Evolutionary conservation across 371 early-diverging fungal species (phyloP), one percentile per base, ranked within the genome.

Genomic region (Blakeslea trispora): DNA sequence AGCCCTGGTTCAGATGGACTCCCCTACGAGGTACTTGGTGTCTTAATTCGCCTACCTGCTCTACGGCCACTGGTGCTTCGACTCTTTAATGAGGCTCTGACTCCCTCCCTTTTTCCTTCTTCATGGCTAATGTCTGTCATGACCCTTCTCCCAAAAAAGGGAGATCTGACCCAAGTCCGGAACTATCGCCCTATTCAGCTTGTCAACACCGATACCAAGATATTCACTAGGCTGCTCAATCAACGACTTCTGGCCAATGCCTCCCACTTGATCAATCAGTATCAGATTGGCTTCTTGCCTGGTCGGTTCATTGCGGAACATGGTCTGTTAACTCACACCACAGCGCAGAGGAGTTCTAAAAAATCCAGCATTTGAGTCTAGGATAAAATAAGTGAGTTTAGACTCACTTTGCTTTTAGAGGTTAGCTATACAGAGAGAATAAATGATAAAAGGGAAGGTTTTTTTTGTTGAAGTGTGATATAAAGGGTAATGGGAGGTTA

Each of bases 131-230:
- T 34, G 0, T 63, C 69, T 17, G n/a, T 17, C 34, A 62, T 69
- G 59, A 43, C 50, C 19, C 23, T 65, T 0, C 55, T 65, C 1
- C 55, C 39, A 45, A 69, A 69, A 43, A 63, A 56, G 34, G 70
- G 65, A 3, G 61, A 62, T 15, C 5, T 55, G 5, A 11, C 31
- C n/a, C 39, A 15, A 3, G 21, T 65, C 5, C 21, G 32, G 1
- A 65, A 60, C 50, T 70, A 64, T 56, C 21, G 63, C 6, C 66
- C 66, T 5, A 57, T 70, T 1, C 55, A 45, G 10, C 32, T 58
- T 17, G 45, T 58, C 14, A 58, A 58, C 13, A 37, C 37, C 15
- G 59, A 51, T 18, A 41, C 59, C n/a, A 52, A 59, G 39, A n/a
- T 52, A 8, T 52, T 52, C 40, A 59, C 59, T 37, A 14, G 37